These are phyloP conservation scores for Hyparrhenia diplandra DNA, from an alignment of 176 grass and related monocot genomes.

Conservation along the genomic window DNA sequence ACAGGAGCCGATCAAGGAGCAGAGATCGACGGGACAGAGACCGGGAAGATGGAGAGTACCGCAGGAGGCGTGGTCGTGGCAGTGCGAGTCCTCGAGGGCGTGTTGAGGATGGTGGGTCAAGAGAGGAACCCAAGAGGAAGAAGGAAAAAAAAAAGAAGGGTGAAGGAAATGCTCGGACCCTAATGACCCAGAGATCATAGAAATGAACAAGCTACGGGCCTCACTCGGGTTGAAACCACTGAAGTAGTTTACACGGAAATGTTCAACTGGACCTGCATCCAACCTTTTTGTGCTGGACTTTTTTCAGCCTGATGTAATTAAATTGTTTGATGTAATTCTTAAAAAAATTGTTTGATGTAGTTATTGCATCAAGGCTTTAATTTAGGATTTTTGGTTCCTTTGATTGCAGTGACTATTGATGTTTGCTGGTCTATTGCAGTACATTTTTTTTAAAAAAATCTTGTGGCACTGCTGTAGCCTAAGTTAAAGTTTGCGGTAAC, in stretches of 20 bases:
- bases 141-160: conserved; percentile 79
- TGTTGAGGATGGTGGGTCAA: conserved; percentile 32
- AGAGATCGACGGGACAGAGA: conserved; percentile 63
- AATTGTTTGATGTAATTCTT: too few relatives aligned
- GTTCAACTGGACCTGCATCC: not conserved
- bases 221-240: conserved; percentile 62
- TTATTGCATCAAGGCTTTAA: not conserved
- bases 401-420: not conserved
- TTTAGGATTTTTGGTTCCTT: not conserved
- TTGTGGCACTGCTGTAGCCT: not conserved
- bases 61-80: conserved; percentile 48
- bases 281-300: not conserved
- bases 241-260: conserved; percentile 27
- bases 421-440: too few relatives aligned
- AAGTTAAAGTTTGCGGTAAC: not conserved
- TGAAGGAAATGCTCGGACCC: conserved; percentile 49
- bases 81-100: conserved; percentile 50
- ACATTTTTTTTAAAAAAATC: too few relatives aligned
- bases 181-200: conserved; percentile 68
- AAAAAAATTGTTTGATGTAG: conserved; percentile 9
- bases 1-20: conserved; percentile 64
- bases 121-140: conserved; percentile 58
- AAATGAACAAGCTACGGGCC: conserved; percentile 67
- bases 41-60: conserved; percentile 61
- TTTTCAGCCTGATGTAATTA: conserved; percentile 17